phyloP scores from a whole-genome alignment of 768 basidiomycete genomes.

The Trametes maxima region DNA sequence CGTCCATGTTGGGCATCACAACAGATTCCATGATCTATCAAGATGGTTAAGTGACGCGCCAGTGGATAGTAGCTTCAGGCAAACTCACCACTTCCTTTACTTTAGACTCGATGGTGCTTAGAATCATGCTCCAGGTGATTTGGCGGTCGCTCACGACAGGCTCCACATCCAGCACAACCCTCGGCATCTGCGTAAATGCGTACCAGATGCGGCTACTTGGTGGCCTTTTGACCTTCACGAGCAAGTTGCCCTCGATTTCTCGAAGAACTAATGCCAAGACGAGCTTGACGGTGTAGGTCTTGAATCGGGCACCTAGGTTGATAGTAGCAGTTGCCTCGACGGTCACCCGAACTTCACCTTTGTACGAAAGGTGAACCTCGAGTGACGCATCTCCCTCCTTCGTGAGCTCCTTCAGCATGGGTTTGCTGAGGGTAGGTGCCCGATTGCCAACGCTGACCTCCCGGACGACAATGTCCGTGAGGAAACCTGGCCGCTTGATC shows the following conservation, averaged over 20 bases:
- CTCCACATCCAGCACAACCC: constrained; percentile 86
- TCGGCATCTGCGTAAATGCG: constrained; percentile 87
- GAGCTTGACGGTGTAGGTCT: constrained; percentile 87
- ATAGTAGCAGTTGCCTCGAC: constrained; percentile 89
- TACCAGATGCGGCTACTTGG: constrained; percentile 97
- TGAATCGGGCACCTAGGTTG: constrained; percentile 80
- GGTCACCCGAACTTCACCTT: constrained; percentile 88
- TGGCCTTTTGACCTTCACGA: constrained; percentile 90
- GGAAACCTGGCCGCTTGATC: constrained; percentile 85
- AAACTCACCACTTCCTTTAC: constrained; percentile 82
- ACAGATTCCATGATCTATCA: constrained; percentile 88
- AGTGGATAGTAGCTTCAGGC: constrained; percentile 8
- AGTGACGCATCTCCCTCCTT: constrained; percentile 91
- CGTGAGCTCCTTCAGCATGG: constrained; percentile 97
- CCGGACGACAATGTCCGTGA: constrained; percentile 82
- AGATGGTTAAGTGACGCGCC: background rate
- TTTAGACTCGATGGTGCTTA: constrained; percentile 85
- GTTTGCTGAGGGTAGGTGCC: constrained; percentile 88
- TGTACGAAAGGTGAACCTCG: constrained; percentile 82
- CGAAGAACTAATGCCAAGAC: constrained; percentile 87
- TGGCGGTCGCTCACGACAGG: constrained; percentile 94
- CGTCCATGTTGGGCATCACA: constrained; percentile 98
- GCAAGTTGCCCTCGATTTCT: constrained; percentile 88
- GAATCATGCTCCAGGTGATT: constrained; percentile 92
- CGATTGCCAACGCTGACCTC: constrained; percentile 88